Evolutionary conservation across 2,329 filamentous ascomycete genomes (phyloP).

Genomic region (Sphaerulina populicola): DNA sequence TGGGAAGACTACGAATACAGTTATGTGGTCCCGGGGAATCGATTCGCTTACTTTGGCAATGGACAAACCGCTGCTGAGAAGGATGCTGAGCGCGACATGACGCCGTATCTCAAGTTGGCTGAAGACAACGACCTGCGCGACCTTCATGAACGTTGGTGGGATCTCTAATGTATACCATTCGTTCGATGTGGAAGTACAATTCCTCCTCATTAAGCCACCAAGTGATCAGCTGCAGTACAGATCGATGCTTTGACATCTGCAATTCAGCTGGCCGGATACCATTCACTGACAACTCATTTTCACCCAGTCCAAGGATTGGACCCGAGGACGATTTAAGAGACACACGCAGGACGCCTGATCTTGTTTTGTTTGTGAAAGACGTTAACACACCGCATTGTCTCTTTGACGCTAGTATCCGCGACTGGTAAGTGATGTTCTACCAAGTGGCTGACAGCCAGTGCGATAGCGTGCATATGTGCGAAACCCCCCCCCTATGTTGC

Average conservation of each 20-base stretch:
- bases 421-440: not conserved
- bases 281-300: too few relatives aligned
- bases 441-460: not conserved
- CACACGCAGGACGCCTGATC: not conserved
- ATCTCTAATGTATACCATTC: conserved; percentile 6
- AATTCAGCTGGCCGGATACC: not conserved
- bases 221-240: not conserved
- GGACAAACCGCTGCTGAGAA: conserved; percentile 56
- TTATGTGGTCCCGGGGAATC: conserved; percentile 40
- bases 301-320: too few relatives aligned
- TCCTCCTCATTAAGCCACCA: too few relatives aligned
- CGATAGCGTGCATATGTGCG: not conserved
- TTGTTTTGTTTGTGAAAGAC: not conserved
- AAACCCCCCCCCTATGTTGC: not conserved
- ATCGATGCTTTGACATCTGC: not conserved
- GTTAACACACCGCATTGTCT: not conserved
- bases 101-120: conserved; percentile 52
- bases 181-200: not conserved
- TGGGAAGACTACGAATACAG: conserved; percentile 55
- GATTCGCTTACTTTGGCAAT: conserved; percentile 55
- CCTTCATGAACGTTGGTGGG: conserved; percentile 60
- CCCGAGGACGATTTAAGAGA: not conserved
- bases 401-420: not conserved
- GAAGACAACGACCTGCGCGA: conserved; percentile 52
- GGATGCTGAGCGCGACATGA: conserved; percentile 51